A percentile compares a stretch with the other conserved stretches of the same genome.
Evolutionary conservation across 495 filamentous ascomycete genomes (phyloP).

Genomic region (Annulohypoxylon maeteangense): DNA sequence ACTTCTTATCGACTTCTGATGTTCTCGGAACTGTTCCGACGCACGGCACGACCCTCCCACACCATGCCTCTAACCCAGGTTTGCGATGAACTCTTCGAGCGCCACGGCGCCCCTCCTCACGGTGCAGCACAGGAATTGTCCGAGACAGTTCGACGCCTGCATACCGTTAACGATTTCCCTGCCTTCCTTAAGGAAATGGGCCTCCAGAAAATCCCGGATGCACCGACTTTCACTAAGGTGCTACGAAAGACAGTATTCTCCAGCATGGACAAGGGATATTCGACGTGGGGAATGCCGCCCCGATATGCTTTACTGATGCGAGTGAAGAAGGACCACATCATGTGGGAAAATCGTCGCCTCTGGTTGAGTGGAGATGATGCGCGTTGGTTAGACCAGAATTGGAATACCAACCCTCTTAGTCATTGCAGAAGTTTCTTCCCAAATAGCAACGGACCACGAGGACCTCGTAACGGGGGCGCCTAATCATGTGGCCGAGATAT

Average conservation of each 20-base stretch:
- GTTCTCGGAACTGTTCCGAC: conserved; percentile 63
- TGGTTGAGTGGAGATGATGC: conserved; percentile 2
- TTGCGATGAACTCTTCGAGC: conserved; percentile 58
- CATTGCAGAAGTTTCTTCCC: conserved; percentile 14
- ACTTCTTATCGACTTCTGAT: conserved; percentile 64
- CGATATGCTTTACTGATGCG: conserved; percentile 10
- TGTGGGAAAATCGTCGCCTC: background rate
- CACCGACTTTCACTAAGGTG: conserved; percentile 49
- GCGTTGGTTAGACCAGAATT: conserved; percentile 3
- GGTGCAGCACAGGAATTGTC: conserved; percentile 55
- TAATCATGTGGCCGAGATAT: background rate
- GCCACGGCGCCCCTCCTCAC: conserved; percentile 59
- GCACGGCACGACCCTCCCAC: conserved; percentile 53
- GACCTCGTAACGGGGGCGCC: background rate
- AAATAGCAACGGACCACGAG: background rate
- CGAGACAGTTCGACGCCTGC: conserved; percentile 55
- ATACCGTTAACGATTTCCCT: conserved; percentile 55
- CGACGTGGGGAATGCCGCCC: conserved; percentile 21
- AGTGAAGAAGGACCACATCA: background rate
- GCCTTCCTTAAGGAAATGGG: conserved; percentile 58
- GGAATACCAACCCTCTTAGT: background rate
- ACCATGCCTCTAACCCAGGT: conserved; percentile 50
- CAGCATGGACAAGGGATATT: conserved; percentile 58
- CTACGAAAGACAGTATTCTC: conserved; percentile 51
- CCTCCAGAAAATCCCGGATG: conserved; percentile 41